Evolutionary conservation across 2,329 filamentous ascomycete genomes (phyloP).

Genomic region (Xylaria sp.): DNA sequence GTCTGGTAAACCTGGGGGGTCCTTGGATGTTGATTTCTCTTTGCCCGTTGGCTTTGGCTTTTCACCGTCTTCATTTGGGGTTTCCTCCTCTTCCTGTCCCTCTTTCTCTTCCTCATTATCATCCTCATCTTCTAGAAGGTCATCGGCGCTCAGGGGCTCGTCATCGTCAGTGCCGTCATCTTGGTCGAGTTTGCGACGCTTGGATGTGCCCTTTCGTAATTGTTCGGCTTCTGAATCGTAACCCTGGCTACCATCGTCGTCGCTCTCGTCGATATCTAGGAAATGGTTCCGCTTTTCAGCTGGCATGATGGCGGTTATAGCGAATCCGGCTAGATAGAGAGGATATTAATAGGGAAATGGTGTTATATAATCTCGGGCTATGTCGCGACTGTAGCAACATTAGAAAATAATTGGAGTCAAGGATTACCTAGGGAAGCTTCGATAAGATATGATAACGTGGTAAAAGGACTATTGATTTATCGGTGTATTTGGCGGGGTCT

Average conservation of each 20-base stretch:
- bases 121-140: slow-evolving; percentile 42
- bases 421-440: not conserved
- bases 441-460: slow-evolving; percentile 31
- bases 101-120: slow-evolving; percentile 18
- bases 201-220: slow-evolving; percentile 72
- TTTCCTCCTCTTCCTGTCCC: slow-evolving; percentile 41
- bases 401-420: slow-evolving; percentile 22
- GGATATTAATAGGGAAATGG: not conserved
- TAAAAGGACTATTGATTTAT: slow-evolving; percentile 16
- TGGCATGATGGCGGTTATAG: slow-evolving; percentile 62
- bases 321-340: not conserved
- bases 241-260: slow-evolving; percentile 66
- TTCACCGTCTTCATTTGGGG: slow-evolving; percentile 35
- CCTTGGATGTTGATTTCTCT: slow-evolving; percentile 46
- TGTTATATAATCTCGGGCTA: not conserved
- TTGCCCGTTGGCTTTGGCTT: slow-evolving; percentile 29
- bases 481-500: slow-evolving; percentile 33
- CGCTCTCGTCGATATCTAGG: slow-evolving; percentile 70
- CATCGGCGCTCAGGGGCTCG: slow-evolving; percentile 48
- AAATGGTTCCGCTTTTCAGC: slow-evolving; percentile 78
- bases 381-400: not conserved
- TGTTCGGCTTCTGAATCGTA: slow-evolving; percentile 75
- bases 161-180: slow-evolving; percentile 46
- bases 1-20: slow-evolving; percentile 57
- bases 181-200: slow-evolving; percentile 56